These are phyloP conservation scores for Penicillium sp. DNA, from an alignment of 2,329 filamentous ascomycete genomes.

Conservation along the genomic window DNA sequence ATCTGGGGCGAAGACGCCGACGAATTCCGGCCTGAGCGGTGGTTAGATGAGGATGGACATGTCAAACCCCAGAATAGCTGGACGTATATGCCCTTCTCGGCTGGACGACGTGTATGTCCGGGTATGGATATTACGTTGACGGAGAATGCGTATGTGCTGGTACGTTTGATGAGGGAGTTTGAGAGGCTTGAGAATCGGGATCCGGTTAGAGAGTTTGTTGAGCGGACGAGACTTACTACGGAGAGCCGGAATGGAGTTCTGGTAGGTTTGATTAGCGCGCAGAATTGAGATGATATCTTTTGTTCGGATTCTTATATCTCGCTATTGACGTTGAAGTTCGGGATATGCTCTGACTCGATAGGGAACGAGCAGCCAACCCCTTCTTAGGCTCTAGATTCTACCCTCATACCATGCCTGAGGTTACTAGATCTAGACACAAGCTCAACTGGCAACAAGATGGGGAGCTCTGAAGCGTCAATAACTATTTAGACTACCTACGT, in stretches of 20 bases:
- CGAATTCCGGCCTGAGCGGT: not conserved
- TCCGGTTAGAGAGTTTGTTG: not conserved
- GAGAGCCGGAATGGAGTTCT: constrained; percentile 8
- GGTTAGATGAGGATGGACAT: not conserved
- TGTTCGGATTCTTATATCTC: no score
- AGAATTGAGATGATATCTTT: no score
- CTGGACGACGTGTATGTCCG: not conserved
- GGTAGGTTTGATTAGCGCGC: constrained; percentile 8
- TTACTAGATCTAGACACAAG: no score
- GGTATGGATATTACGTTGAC: constrained; percentile 1
- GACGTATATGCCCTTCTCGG: constrained; percentile 6
- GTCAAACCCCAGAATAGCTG: not conserved
- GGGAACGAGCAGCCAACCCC: no score
- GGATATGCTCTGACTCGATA: no score
- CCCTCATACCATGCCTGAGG: no score
- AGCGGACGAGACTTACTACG: not conserved
- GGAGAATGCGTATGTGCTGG: constrained; percentile 8
- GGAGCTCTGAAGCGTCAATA: no score
- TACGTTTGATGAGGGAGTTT: constrained; percentile 6
- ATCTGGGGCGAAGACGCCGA: constrained; percentile 18
- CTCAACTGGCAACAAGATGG: no score
- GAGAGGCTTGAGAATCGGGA: constrained; percentile 5
- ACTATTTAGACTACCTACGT: no score
- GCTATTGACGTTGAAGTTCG: no score
- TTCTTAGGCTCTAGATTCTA: no score